These are phyloP conservation scores for barley (Hordeum vulgare) DNA, from an alignment of 176 grass and related monocot genomes.

Conservation along the genomic window MorexV3_pseudomolecules_assembly NC_058520.1:604039826-604040325, in stretches of 20 bases:
- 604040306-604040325: neutral
- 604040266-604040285: no score
- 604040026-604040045: no score
- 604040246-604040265: no score
- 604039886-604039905: neutral
- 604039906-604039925: no score
- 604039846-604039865: constrained; percentile 37
- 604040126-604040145: no score
- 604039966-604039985: constrained; percentile 73
- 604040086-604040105: no score
- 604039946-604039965: constrained; percentile 87
- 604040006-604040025: no score
- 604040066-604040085: no score
- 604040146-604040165: no score
- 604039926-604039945: neutral
- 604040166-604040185: constrained; percentile 73
- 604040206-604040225: neutral
- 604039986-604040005: constrained; percentile 61
- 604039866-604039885: no score
- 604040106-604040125: no score
- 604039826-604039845: constrained; percentile 64
- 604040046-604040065: no score
- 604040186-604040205: constrained; percentile 54
- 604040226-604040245: neutral
- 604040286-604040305: neutral